Percentiles rank a stretch among this genome's conserved stretches.
Conservation (phyloP, 345 rosid species). For the Gossypium thurberi region DNA sequence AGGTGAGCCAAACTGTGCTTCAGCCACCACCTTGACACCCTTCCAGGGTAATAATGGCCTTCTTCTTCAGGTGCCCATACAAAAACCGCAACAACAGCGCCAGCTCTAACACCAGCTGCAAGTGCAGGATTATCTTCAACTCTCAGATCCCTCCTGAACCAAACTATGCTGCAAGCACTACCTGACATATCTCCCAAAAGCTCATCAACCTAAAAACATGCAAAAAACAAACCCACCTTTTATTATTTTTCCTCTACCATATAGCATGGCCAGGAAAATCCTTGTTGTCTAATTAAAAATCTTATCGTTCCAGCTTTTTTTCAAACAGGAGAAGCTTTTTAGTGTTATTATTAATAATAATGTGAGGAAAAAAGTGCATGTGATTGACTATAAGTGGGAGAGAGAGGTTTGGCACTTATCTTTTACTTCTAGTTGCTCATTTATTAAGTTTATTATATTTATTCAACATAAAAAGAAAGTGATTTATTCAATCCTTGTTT, state of each 20-base stretch:
- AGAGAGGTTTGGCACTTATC: background rate
- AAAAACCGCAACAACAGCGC: slow-evolving; percentile 74
- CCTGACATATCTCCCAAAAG: slow-evolving; percentile 56
- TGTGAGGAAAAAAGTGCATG: slow-evolving; percentile 11
- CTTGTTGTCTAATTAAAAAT: slow-evolving; percentile 1
- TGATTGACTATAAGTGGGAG: background rate
- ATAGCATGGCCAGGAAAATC: slow-evolving; percentile 16
- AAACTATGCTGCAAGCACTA: slow-evolving; percentile 83
- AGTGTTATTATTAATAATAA: background rate
- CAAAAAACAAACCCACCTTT: slow-evolving; percentile 14
- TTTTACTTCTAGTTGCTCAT: background rate
- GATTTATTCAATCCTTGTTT: no score
- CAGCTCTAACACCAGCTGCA: slow-evolving; percentile 86
- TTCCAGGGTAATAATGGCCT: slow-evolving; percentile 78
- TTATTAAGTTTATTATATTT: background rate
- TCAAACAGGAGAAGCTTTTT: background rate
- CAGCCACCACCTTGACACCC: slow-evolving; percentile 99
- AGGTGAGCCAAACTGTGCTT: slow-evolving; percentile 90
- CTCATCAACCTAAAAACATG: slow-evolving; percentile 23
- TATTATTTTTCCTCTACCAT: slow-evolving; percentile 10
- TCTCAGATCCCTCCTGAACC: slow-evolving; percentile 99
- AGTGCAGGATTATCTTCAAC: slow-evolving; percentile 95
- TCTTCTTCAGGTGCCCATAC: slow-evolving; percentile 98
- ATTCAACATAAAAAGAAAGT: no score
- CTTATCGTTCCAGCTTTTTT: slow-evolving; percentile 6